Base-by-base conservation (phyloP, 768 basidiomycete species). In the Suillus subluteus region DNA sequence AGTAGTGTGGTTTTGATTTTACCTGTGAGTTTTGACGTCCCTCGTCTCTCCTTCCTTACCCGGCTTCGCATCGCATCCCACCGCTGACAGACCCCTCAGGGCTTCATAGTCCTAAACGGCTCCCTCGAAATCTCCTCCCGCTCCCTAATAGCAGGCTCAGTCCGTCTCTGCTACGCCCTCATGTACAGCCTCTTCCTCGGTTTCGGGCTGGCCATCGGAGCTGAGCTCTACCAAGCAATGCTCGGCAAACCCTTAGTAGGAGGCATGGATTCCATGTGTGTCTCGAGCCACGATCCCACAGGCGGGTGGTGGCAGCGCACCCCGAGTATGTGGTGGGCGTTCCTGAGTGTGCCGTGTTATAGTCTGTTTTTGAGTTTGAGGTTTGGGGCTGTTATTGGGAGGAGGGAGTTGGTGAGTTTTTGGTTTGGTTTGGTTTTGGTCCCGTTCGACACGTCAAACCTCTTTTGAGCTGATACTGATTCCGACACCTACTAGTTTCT, bases 141-240 rank as follows among this genome's bases (percentile, higher is more conserved):
- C 21, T 92, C 91, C 68, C 89, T 96, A 71, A 87, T 94, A 38
- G 83, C 92, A 0, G 93, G 95, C n/a, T 89, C 92, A 13, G 93
- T 95, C 40, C 84, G 92, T 46, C 82, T 95, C 18, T 91, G 91
- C 70, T 95, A 91, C 72, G 86, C 91, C 32, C 82, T 92, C 62
- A 84, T 91, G 65, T 96, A 95, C 73, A 88, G 91, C n/a, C 81
- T 90, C 21, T 90, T 89, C 75, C 81, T 91, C 9, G 90, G 91
- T 0, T 93, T 96, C 73, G 94, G 95, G 6, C 86, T 95, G 12
- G 87, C 92, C 0, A 92, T 95, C 56, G 93, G 94, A 4, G 88
- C 87, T 0, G 83, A 91, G 67, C 73, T 91, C 4, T 96, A 87
- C 72, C 78, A 84, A 61, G 84, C 82, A 63, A 83, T 93, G 43